Percentiles rank a stretch among this genome's conserved stretches.
phyloP scores from a whole-genome alignment of 2,329 filamentous ascomycete species.

The Neoscytalidium dimidiatum region DNA sequence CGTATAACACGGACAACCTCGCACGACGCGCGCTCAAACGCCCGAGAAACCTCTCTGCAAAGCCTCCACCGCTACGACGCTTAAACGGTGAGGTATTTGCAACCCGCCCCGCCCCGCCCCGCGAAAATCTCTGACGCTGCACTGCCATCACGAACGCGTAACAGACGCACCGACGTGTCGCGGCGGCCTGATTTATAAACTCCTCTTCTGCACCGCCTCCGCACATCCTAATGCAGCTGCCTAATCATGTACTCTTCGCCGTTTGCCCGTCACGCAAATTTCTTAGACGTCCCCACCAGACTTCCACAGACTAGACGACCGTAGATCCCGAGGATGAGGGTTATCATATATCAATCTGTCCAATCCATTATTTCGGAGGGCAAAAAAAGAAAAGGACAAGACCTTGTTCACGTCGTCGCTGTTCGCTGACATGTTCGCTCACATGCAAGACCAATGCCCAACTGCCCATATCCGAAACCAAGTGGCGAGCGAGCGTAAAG shows the following conservation, averaged over 20 bases:
- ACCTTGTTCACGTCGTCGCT: background rate
- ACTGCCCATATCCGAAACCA: background rate
- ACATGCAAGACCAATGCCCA: background rate
- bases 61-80: conserved; percentile 7
- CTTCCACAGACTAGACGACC: too few species aligned
- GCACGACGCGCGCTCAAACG: background rate
- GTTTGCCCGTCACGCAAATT: too few species aligned
- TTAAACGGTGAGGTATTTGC: background rate
- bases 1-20: background rate
- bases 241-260: background rate
- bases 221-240: background rate
- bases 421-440: background rate
- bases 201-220: background rate
- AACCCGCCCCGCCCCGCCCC: background rate
- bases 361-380: background rate
- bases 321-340: too few species aligned
- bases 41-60: background rate
- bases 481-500: background rate
- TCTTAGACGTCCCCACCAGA: too few species aligned
- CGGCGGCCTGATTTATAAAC: background rate
- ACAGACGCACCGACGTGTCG: background rate
- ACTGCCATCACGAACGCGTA: conserved; percentile 6
- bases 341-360: background rate
- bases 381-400: background rate
- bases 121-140: background rate